A percentile compares a stretch with the other conserved stretches of the same genome.
phyloP scores from a whole-genome alignment of 129 eudicot species.

The Mikania micrantha region DNA sequence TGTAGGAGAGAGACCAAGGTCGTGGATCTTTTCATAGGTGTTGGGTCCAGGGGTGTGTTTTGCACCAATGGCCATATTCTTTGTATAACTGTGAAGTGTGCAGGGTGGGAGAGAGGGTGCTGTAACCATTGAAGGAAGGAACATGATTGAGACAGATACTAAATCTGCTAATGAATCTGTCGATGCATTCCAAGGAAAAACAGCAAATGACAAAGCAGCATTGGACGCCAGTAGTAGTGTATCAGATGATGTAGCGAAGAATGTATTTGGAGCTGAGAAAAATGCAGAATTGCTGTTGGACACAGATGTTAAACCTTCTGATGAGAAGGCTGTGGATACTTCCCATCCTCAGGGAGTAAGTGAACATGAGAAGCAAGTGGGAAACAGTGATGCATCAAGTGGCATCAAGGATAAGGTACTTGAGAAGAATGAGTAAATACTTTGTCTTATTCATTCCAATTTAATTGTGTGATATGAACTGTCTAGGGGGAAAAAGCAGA shows the following conservation, averaged over 20 bases:
- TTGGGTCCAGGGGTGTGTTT: background rate
- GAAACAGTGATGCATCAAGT: background rate
- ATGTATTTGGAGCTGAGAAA: background rate
- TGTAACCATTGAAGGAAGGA: conserved; percentile 9
- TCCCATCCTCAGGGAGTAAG: conserved; percentile 3
- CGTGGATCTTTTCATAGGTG: background rate
- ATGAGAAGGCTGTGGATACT: conserved; percentile 10
- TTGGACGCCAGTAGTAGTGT: background rate
- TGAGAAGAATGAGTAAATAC: background rate
- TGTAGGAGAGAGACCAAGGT: background rate
- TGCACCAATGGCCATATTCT: background rate
- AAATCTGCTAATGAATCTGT: conserved; percentile 10
- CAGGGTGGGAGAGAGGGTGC: conserved; percentile 16
- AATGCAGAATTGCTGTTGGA: background rate
- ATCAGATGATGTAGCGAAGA: background rate
- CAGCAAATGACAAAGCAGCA: conserved; percentile 6
- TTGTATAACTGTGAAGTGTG: conserved; percentile 10
- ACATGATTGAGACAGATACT: background rate
- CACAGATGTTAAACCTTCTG: conserved; percentile 8
- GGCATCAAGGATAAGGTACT: background rate
- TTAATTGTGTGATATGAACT: background rate
- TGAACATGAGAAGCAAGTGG: conserved; percentile 9
- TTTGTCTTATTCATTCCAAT: background rate
- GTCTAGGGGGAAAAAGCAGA: conserved; percentile 19
- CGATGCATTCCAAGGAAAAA: conserved; percentile 2